These are phyloP conservation scores for Boeremia lycopersici DNA, from an alignment of 2,329 filamentous ascomycete genomes.

Conservation along the genomic window DNA sequence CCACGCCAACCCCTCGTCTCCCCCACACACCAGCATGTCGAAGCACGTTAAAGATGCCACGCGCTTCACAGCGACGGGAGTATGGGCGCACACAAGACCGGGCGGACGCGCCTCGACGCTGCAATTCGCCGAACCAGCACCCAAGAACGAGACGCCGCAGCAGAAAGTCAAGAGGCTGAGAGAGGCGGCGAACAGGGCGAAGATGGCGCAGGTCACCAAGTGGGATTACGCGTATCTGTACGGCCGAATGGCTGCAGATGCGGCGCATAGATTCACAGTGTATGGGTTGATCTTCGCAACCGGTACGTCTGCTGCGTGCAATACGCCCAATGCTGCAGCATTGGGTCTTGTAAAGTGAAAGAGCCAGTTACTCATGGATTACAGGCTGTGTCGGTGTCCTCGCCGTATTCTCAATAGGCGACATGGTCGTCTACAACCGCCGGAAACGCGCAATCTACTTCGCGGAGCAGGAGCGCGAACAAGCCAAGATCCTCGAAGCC, in stretches of 20 bases:
- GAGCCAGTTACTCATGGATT: not conserved
- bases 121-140: conserved; percentile 48
- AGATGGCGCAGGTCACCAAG: conserved; percentile 57
- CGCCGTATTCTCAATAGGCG: conserved; percentile 67
- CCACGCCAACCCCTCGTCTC: conserved; percentile 13
- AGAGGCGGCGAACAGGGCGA: conserved; percentile 55
- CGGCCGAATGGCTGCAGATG: conserved; percentile 58
- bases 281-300: conserved; percentile 66
- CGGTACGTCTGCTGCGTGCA: conserved; percentile 50
- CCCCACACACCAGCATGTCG: conserved; percentile 51
- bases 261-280: conserved; percentile 65
- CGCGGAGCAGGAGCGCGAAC: conserved; percentile 56
- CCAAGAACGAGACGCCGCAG: conserved; percentile 58
- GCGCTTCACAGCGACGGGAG: conserved; percentile 73
- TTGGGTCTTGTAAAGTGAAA: not conserved
- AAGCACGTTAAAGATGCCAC: conserved; percentile 80
- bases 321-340: conserved; percentile 16
- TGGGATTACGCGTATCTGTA: conserved; percentile 56
- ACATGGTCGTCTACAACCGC: conserved; percentile 71
- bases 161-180: conserved; percentile 60
- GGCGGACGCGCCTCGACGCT: conserved; percentile 50
- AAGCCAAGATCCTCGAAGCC: conserved; percentile 49
- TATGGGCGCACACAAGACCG: conserved; percentile 71
- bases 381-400: conserved; percentile 64
- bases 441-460: conserved; percentile 68